Evolutionary conservation across 352 stramenopile species (phyloP).

Genomic region (Phytophthora pini): DNA sequence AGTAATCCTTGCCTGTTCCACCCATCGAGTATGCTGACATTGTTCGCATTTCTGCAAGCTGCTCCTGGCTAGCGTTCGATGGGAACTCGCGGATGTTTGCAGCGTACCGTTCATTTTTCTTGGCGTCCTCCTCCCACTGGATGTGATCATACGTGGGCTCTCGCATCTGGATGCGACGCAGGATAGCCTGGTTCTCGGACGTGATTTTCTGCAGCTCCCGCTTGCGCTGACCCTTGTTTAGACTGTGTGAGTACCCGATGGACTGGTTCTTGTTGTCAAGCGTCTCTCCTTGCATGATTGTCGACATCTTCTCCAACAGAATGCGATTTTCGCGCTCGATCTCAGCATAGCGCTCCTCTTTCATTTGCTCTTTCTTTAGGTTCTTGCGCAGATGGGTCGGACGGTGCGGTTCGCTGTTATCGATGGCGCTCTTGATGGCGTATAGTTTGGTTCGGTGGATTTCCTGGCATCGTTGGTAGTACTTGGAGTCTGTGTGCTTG

Average conservation of each 20-base stretch:
- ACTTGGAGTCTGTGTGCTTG: slow-evolving; percentile 88
- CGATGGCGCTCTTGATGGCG: slow-evolving; percentile 94
- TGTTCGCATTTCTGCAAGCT: slow-evolving; percentile 51
- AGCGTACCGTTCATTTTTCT: slow-evolving; percentile 85
- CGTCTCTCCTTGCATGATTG: slow-evolving; percentile 93
- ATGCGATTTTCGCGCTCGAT: slow-evolving; percentile 98
- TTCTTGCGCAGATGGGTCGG: slow-evolving; percentile 95
- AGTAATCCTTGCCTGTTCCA: slow-evolving; percentile 49
- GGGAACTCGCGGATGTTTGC: slow-evolving; percentile 91
- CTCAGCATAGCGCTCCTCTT: slow-evolving; percentile 94
- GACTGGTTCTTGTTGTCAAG: slow-evolving; percentile 89
- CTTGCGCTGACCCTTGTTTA: slow-evolving; percentile 87
- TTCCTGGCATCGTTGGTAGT: slow-evolving; percentile 88
- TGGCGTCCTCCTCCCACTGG: slow-evolving; percentile 91
- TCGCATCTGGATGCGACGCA: slow-evolving; percentile 90
- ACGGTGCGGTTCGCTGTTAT: slow-evolving; percentile 93
- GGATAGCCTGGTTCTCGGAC: slow-evolving; percentile 85
- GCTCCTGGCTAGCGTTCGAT: slow-evolving; percentile 45
- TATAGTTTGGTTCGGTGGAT: slow-evolving; percentile 85
- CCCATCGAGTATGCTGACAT: slow-evolving; percentile 67
- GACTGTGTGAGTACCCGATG: slow-evolving; percentile 74
- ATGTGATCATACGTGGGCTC: slow-evolving; percentile 91
- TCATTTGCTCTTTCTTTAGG: slow-evolving; percentile 97
- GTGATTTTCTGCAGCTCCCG: slow-evolving; percentile 90
- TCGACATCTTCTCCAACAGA: slow-evolving; percentile 97